These are phyloP conservation scores for Ceratobasidium sp. DNA, from an alignment of 1,284 basidiomycete species.

Conservation along the genomic window DNA sequence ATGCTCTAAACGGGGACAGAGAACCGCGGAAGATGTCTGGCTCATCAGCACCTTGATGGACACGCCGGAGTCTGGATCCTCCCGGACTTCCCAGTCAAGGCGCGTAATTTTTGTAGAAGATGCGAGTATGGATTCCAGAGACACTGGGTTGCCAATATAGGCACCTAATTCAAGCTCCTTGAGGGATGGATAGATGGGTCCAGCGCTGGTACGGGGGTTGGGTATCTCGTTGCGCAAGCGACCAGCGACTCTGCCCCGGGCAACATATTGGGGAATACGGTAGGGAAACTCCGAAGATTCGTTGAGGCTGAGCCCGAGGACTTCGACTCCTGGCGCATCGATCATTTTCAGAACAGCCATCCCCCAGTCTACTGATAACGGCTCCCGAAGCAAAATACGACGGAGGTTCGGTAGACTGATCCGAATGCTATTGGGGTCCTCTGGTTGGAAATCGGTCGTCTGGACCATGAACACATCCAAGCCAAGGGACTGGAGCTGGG, in stretches of 20 bases:
- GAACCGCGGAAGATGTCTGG: too few species aligned
- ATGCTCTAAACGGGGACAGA: slow-evolving; percentile 3
- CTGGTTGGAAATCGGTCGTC: background rate
- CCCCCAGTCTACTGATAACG: background rate
- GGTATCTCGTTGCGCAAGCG: background rate
- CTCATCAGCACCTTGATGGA: too few species aligned
- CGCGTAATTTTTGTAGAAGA: background rate
- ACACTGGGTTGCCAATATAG: background rate
- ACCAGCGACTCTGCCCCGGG: background rate
- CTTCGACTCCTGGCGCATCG: background rate
- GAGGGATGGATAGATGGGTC: slow-evolving; percentile 11
- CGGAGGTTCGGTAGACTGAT: background rate
- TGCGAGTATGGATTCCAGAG: background rate
- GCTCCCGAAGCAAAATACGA: background rate
- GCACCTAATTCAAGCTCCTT: background rate
- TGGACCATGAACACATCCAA: background rate
- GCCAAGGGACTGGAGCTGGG: background rate
- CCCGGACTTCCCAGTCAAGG: background rate
- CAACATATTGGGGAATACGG: background rate
- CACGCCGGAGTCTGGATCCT: too few species aligned
- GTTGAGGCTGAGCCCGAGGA: background rate
- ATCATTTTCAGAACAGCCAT: background rate
- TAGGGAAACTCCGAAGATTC: background rate
- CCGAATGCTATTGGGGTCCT: background rate
- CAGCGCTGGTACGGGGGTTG: background rate